A percentile compares a stretch with the other conserved stretches of the same genome.
phyloP scores from a whole-genome alignment of 257 asterid species.

The Petrea volubilis region DNA sequence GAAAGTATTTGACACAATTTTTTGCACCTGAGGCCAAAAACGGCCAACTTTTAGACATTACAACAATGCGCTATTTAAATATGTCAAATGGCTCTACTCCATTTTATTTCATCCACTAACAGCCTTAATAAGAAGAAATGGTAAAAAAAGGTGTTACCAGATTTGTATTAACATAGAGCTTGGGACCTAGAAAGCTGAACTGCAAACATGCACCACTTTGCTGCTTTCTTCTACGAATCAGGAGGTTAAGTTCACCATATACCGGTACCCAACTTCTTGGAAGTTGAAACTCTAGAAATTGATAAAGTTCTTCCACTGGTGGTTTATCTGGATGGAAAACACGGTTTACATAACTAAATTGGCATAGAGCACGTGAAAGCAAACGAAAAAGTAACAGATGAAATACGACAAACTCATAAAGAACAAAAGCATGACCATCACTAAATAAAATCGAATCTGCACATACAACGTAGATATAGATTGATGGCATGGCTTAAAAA shows the following conservation, averaged over 20 bases:
- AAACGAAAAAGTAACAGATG: neutral
- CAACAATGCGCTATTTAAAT: too few species aligned
- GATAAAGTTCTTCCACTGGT: conserved; percentile 73
- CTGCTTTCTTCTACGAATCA: conserved; percentile 71
- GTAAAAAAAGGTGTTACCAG: conserved; percentile 36
- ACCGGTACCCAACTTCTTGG: conserved; percentile 89
- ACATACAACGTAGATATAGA: conserved; percentile 77
- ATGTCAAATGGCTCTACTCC: too few species aligned
- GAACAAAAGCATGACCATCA: neutral
- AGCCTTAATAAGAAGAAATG: conserved; percentile 1
- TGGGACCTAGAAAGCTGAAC: conserved; percentile 89
- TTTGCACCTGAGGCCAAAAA: too few species aligned
- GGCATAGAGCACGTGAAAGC: neutral
- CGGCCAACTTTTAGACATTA: too few species aligned
- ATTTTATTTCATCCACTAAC: too few species aligned
- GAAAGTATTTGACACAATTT: too few species aligned
- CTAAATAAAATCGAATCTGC: neutral
- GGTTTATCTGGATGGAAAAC: conserved; percentile 69
- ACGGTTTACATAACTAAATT: too few species aligned
- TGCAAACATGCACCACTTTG: conserved; percentile 65
- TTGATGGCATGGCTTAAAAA: conserved; percentile 80
- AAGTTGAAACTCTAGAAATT: conserved; percentile 76
- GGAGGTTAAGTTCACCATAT: conserved; percentile 68
- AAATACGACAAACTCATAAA: neutral
- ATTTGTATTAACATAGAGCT: conserved; percentile 66